These are phyloP conservation scores for Metschnikowia kunwiensis DNA, from an alignment of 805 yeast genomes.

Conservation along the genomic window DNA sequence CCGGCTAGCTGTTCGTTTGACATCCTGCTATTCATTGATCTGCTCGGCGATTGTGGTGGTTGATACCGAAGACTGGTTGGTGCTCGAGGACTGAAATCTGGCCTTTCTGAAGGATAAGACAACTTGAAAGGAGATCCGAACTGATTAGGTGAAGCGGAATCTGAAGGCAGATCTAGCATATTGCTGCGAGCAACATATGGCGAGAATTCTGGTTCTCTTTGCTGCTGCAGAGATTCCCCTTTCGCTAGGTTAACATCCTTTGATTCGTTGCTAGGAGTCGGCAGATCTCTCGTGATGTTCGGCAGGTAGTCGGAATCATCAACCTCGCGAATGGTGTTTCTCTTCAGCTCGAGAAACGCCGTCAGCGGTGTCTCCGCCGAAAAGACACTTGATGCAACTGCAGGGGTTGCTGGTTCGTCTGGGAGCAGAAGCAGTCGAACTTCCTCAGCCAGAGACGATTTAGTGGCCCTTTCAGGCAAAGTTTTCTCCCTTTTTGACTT, in stretches of 20 bases:
- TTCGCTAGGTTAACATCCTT: neutral
- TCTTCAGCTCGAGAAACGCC: constrained; percentile 9
- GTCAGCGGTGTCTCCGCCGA: constrained; percentile 12
- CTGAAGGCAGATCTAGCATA: constrained; percentile 14
- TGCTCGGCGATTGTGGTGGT: constrained; percentile 6
- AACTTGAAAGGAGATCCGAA: constrained; percentile 35
- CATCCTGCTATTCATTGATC: constrained; percentile 5
- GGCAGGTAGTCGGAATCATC: constrained; percentile 21
- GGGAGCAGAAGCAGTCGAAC: neutral
- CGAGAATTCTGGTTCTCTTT: neutral
- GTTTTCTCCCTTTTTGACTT: neutral
- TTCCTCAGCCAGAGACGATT: neutral
- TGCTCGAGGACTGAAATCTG: neutral
- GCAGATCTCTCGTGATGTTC: constrained; percentile 7
- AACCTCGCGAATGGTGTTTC: constrained; percentile 20
- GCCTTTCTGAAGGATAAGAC: constrained; percentile 12
- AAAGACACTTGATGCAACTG: constrained; percentile 4
- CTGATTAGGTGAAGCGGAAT: constrained; percentile 8
- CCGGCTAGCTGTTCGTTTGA: constrained; percentile 32
- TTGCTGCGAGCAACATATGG: constrained; percentile 1
- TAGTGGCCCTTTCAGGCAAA: neutral
- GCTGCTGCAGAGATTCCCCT: neutral
- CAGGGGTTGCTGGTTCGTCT: constrained; percentile 1
- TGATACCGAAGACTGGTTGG: constrained; percentile 2
- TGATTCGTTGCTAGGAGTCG: constrained; percentile 1